Evolutionary conservation across 176 grass and related monocot species (phyloP).

Genomic region (Oropetium thomaeum): DNA sequence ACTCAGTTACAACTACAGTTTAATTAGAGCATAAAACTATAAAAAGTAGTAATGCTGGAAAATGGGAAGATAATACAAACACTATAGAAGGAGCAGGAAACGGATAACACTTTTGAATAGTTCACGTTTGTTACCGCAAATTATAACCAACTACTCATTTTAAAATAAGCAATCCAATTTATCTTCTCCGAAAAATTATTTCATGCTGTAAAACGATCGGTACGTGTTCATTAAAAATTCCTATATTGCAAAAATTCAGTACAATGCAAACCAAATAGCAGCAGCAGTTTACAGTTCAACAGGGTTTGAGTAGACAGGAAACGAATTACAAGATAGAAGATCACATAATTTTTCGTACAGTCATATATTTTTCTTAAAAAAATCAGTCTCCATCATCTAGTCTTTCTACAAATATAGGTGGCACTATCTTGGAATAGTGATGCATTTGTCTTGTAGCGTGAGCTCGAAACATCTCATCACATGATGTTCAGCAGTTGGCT

Average conservation of each 20-base stretch:
- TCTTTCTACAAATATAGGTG: not conserved
- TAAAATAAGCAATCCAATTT: too few relatives aligned
- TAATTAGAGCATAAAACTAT: not conserved
- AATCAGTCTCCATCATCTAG: not conserved
- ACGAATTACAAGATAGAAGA: slow-evolving; percentile 8
- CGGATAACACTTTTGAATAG: too few relatives aligned
- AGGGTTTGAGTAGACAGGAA: not conserved
- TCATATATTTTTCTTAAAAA: slow-evolving; percentile 1
- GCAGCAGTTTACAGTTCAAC: not conserved
- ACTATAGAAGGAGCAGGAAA: too few relatives aligned
- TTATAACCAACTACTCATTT: too few relatives aligned
- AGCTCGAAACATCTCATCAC: slow-evolving; percentile 39
- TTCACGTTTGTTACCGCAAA: too few relatives aligned
- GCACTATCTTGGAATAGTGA: slow-evolving; percentile 13
- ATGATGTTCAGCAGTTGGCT: slow-evolving; percentile 26
- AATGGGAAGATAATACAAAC: too few relatives aligned
- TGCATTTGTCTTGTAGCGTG: slow-evolving; percentile 9
- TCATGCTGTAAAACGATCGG: too few relatives aligned
- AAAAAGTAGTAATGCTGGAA: too few relatives aligned
- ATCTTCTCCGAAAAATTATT: too few relatives aligned
- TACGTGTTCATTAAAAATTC: too few relatives aligned
- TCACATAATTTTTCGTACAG: slow-evolving; percentile 19
- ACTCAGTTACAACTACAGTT: not conserved
- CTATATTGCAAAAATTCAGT: too few relatives aligned
- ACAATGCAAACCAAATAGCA: too few relatives aligned